Conservation (phyloP, 768 basidiomycete species). For the Lentinula detonsa region DNA sequence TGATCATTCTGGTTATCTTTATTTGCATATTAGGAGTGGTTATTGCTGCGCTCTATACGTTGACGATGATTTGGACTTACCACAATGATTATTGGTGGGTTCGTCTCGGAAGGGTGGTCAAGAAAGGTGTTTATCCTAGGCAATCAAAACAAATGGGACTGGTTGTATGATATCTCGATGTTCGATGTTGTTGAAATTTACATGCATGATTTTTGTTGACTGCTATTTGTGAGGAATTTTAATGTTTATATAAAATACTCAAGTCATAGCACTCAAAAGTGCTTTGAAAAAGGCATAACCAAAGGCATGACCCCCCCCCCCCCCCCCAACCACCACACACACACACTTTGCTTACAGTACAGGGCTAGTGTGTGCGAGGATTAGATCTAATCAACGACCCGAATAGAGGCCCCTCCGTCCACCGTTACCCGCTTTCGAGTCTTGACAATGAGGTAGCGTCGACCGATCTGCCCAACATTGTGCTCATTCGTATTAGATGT, state of each 20-base stretch:
- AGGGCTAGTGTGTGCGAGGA: too few species aligned
- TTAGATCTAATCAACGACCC: constrained; percentile 13
- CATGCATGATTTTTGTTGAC: too few species aligned
- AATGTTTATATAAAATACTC: too few species aligned
- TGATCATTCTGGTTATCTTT: constrained; percentile 35
- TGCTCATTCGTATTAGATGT: constrained; percentile 11
- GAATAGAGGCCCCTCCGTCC: constrained; percentile 61
- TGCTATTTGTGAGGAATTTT: too few species aligned
- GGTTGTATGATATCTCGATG: neutral
- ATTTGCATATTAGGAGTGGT: constrained; percentile 32
- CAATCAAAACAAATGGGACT: neutral
- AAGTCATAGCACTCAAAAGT: too few species aligned
- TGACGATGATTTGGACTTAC: constrained; percentile 46
- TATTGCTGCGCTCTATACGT: constrained; percentile 36
- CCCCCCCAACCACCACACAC: too few species aligned
- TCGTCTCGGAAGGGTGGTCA: neutral
- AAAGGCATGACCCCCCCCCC: too few species aligned
- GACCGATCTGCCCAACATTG: constrained; percentile 43
- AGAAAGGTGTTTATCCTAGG: neutral
- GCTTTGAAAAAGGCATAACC: too few species aligned
- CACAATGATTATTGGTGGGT: constrained; percentile 14
- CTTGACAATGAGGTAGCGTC: constrained; percentile 54
- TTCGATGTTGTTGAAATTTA: too few species aligned
- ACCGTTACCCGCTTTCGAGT: constrained; percentile 54
- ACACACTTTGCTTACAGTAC: too few species aligned